These are phyloP conservation scores for Alternaria hordeiaustralica DNA, from an alignment of 2,329 filamentous ascomycete genomes.

Conservation along the genomic window DNA sequence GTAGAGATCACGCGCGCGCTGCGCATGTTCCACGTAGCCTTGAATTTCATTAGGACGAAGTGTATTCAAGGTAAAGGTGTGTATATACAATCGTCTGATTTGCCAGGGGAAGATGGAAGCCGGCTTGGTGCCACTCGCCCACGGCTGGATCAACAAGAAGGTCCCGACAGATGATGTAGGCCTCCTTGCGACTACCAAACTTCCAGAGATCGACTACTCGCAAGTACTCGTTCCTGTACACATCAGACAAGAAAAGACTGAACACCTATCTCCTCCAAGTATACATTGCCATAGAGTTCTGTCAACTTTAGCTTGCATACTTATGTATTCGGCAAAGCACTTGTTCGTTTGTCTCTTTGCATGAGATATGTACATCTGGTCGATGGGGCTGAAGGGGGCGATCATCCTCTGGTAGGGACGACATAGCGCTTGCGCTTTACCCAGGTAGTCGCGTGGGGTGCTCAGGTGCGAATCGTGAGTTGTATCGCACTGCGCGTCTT, in stretches of 20 bases:
- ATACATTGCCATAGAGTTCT: too few species aligned
- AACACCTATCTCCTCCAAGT: too few species aligned
- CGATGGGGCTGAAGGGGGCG: not conserved
- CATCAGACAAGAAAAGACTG: too few species aligned
- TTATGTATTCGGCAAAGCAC: too few species aligned
- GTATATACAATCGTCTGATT: not conserved
- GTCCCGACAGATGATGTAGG: not conserved
- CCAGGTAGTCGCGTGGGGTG: too few species aligned
- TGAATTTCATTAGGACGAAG: not conserved
- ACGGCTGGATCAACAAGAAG: not conserved
- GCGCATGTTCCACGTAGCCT: not conserved
- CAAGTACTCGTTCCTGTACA: not conserved
- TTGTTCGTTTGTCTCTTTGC: too few species aligned
- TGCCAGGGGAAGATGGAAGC: not conserved
- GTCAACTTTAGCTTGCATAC: too few species aligned
- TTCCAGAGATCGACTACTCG: not conserved
- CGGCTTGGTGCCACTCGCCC: not conserved
- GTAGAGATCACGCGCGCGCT: not conserved
- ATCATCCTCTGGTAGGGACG: too few species aligned
- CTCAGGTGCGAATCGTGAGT: too few species aligned
- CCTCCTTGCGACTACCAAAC: not conserved
- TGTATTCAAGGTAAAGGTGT: not conserved
- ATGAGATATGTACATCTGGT: not conserved
- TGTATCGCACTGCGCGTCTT: not conserved
- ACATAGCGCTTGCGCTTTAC: not conserved